phyloP scores from a whole-genome alignment of 805 yeast species.

The Teunomyces cretensis region DNA sequence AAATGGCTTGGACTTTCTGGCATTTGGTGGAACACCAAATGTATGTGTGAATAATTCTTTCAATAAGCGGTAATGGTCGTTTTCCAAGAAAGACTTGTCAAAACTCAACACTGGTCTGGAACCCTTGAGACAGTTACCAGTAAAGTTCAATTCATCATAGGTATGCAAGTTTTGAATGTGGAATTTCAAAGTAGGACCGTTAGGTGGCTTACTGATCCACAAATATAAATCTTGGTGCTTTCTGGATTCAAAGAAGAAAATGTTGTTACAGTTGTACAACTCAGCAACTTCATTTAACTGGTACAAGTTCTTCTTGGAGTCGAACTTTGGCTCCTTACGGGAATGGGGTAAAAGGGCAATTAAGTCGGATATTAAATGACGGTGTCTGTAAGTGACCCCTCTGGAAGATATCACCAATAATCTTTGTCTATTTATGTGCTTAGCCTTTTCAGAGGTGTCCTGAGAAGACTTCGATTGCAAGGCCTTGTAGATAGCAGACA shows the following conservation, averaged over 20 bases:
- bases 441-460: slow-evolving; percentile 46
- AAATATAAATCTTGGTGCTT: slow-evolving; percentile 93
- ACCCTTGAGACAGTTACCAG: slow-evolving; percentile 94
- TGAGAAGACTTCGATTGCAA: slow-evolving; percentile 47
- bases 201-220: slow-evolving; percentile 96
- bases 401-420: slow-evolving; percentile 88
- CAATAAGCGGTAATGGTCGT: slow-evolving; percentile 67
- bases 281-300: slow-evolving; percentile 96
- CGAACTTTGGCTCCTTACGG: slow-evolving; percentile 94
- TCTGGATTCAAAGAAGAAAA: slow-evolving; percentile 91
- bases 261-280: slow-evolving; percentile 93
- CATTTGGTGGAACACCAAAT: slow-evolving; percentile 93
- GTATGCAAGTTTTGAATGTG: slow-evolving; percentile 94
- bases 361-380: slow-evolving; percentile 87
- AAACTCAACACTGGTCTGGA: slow-evolving; percentile 92
- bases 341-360: slow-evolving; percentile 84
- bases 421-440: slow-evolving; percentile 81
- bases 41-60: slow-evolving; percentile 78
- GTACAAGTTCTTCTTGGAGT: slow-evolving; percentile 82
- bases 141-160: slow-evolving; percentile 91
- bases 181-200: slow-evolving; percentile 95
- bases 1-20: slow-evolving; percentile 92
- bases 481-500: slow-evolving; percentile 49
- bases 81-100: slow-evolving; percentile 68
- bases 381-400: slow-evolving; percentile 93